Evolutionary conservation across 257 asterid genomes (phyloP), one percentile per base, ranked within the genome.

Genomic region (Apocynum venetum): DNA sequence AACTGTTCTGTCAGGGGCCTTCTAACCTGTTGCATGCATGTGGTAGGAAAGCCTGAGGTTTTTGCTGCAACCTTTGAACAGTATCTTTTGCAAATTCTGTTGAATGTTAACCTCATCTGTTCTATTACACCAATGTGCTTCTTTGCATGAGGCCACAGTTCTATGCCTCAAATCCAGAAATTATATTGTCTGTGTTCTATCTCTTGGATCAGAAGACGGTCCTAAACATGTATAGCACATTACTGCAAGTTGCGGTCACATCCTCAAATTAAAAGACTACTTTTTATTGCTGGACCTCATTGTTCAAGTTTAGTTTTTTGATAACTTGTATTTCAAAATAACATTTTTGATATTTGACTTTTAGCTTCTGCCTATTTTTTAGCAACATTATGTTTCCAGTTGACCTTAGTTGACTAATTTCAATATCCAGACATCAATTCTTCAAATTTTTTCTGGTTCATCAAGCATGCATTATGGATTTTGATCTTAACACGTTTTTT

Each of bases 81-180:
- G 12, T 41, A 43, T 40, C 57, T 52, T 55, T 13, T 17, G 36
- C 4, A 61, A 15, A 59, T 56, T 7, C 25, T 69, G 56, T 69
- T 20, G 31, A 51, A 52, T 48, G 43, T 48, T 48, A 17, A 67
- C 20, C 61, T 38, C 40, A 36, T 9, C 9, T 10, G 5, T 55
- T 15, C 52, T 46, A 8, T 46, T 57, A 10, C 20, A 3, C 25
- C 53, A 55, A 61, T 35, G 59, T 65, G 15, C 65, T 40, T 49
- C 53, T 56, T 77, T 77, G 8, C 6, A 14, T 43, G 76, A 77
- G 48, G 61, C 31, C 80, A 31, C 68, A 14, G n/a, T 46, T 68
- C 70, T 41, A 25, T 15, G 60, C 49, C 9, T 19, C 7, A 49
- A 12, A 36, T 48, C 25, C 13, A 49, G 79, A 65, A 56, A 65